A percentile compares a stretch with the other conserved stretches of the same genome.
Conservation (phyloP, 1,284 basidiomycete species). For the Pholiota adiposa region DNA sequence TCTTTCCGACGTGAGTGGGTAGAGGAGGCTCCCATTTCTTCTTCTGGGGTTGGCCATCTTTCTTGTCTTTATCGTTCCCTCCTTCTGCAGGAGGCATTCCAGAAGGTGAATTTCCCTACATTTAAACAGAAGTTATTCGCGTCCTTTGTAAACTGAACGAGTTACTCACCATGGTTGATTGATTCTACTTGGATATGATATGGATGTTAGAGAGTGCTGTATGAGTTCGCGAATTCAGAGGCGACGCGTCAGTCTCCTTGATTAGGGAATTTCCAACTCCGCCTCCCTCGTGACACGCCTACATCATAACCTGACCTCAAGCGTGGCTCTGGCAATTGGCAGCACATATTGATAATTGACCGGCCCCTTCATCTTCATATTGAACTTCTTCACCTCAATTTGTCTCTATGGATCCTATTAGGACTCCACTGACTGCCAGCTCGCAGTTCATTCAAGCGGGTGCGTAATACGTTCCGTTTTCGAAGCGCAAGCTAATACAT, state of each 20-base stretch:
- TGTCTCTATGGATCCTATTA: slow-evolving; percentile 37
- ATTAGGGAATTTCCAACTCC: slow-evolving; percentile 36
- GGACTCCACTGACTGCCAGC: slow-evolving; percentile 59
- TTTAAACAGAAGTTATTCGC: neutral
- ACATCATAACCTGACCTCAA: slow-evolving; percentile 18
- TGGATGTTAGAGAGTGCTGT: neutral
- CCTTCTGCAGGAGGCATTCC: slow-evolving; percentile 57
- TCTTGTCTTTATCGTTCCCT: slow-evolving; percentile 64
- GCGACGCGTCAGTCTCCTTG: slow-evolving; percentile 64
- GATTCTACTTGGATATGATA: neutral
- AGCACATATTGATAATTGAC: neutral
- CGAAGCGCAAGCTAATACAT: neutral
- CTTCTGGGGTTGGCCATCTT: slow-evolving; percentile 68
- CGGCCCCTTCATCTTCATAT: too few relatives aligned
- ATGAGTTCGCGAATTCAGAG: slow-evolving; percentile 11
- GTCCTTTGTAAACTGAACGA: neutral
- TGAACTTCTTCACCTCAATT: neutral
- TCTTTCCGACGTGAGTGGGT: slow-evolving; percentile 96
- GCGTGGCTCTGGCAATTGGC: slow-evolving; percentile 30
- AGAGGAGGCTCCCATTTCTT: slow-evolving; percentile 99
- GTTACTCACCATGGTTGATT: slow-evolving; percentile 32
- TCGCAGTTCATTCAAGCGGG: slow-evolving; percentile 82
- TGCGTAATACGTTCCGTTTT: slow-evolving; percentile 19
- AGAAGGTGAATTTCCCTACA: slow-evolving; percentile 83
- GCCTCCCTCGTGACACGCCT: slow-evolving; percentile 27